Conservation (phyloP, 805 yeast species). For the Nakazawaea wickerhamii region DNA sequence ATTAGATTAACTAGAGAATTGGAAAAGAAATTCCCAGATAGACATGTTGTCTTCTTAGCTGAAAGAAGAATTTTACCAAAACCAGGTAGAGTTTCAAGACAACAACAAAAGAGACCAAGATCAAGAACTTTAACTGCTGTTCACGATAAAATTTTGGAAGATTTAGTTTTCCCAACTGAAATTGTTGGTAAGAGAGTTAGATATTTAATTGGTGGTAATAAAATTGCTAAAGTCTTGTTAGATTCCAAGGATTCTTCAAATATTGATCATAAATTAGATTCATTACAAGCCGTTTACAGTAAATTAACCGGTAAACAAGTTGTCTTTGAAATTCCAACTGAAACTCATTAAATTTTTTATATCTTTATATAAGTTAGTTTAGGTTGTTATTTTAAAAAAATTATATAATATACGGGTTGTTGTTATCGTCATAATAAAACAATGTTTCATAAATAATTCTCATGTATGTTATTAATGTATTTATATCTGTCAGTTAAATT, state of each 20-base stretch:
- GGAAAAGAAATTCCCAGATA: constrained; percentile 99
- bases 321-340: constrained; percentile 87
- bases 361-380: no score
- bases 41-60: constrained; percentile 98
- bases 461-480: no score
- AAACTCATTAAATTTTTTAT: constrained; percentile 33
- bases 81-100: constrained; percentile 94
- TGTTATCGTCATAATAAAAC: constrained; percentile 5
- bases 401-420: constrained; percentile 15
- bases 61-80: constrained; percentile 99
- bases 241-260: constrained; percentile 96
- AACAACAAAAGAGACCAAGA: constrained; percentile 98
- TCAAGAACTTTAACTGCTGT: constrained; percentile 98
- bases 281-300: constrained; percentile 97
- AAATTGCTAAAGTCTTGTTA: constrained; percentile 94
- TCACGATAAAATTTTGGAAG: constrained; percentile 98
- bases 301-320: constrained; percentile 99
- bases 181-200: constrained; percentile 98
- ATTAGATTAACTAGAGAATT: constrained; percentile 97
- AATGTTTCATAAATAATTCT: no score
- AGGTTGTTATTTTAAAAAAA: constrained; percentile 7
- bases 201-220: constrained; percentile 98
- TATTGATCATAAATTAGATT: constrained; percentile 98
- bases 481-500: no score
- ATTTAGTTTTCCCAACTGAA: constrained; percentile 99